These are phyloP conservation scores for Symbiodinium natans DNA, from an alignment of 73 alveolate genomes.

Conservation along the genomic window DNA sequence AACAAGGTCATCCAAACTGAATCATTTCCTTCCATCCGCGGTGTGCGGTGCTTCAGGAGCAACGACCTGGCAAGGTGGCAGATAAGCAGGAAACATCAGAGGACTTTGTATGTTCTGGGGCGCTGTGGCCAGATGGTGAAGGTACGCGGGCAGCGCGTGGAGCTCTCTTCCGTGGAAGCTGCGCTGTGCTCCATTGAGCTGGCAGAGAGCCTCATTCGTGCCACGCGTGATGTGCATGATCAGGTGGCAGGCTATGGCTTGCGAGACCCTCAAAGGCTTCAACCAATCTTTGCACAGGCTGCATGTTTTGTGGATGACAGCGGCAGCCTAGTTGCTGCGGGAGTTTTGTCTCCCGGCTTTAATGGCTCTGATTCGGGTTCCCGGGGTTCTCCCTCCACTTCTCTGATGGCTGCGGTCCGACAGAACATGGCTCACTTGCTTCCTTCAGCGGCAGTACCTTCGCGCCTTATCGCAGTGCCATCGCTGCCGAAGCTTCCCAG, in stretches of 20 bases:
- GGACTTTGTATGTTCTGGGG: not conserved
- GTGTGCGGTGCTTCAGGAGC: constrained; percentile 45
- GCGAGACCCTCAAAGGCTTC: not conserved
- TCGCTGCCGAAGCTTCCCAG: constrained; percentile 51
- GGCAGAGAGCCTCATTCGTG: not conserved
- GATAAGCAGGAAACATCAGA: not conserved
- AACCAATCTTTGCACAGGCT: not conserved
- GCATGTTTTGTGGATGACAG: constrained; percentile 4
- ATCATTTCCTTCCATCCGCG: not conserved
- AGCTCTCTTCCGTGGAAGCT: constrained; percentile 31
- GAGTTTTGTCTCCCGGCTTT: not conserved
- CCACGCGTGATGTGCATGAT: not conserved
- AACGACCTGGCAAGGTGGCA: constrained; percentile 38
- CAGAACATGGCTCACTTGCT: constrained; percentile 10
- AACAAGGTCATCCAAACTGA: not conserved
- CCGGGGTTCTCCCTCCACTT: too few relatives aligned
- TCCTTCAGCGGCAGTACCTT: constrained; percentile 62
- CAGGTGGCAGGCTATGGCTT: not conserved
- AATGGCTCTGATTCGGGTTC: too few relatives aligned
- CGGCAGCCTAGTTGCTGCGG: not conserved
- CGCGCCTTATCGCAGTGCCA: not conserved
- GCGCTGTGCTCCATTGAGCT: constrained; percentile 10
- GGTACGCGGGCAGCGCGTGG: constrained; percentile 82
- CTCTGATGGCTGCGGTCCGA: not conserved
- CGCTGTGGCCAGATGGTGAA: constrained; percentile 17